Conservation (phyloP, 371 early-diverging fungal species). For the Apophysomyces variabilis region DNA sequence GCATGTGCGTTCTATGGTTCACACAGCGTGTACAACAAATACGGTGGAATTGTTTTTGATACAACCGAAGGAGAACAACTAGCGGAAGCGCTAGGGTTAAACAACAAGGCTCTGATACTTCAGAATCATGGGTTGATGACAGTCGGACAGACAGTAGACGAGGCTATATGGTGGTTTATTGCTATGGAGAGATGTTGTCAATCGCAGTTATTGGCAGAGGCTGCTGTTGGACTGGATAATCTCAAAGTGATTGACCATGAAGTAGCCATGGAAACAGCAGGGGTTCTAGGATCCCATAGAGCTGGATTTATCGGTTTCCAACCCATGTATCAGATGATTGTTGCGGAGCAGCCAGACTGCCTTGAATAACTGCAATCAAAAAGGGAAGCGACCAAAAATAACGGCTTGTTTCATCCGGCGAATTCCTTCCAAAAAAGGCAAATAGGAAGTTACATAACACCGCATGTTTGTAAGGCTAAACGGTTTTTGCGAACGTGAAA, state of each 20-base stretch:
- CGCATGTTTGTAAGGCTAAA: neutral
- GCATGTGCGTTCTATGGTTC: constrained; percentile 60
- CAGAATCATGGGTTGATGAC: constrained; percentile 68
- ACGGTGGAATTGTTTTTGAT: constrained; percentile 60
- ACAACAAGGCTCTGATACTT: constrained; percentile 57
- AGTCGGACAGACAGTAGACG: constrained; percentile 57
- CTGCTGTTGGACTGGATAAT: constrained; percentile 48
- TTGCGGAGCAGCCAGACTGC: constrained; percentile 61
- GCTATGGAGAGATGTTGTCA: constrained; percentile 62
- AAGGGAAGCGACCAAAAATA: too few species aligned
- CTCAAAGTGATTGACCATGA: constrained; percentile 43
- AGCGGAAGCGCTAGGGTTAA: constrained; percentile 47
- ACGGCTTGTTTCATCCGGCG: neutral
- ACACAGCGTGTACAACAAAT: constrained; percentile 55
- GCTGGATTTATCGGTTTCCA: constrained; percentile 61
- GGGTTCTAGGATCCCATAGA: constrained; percentile 40
- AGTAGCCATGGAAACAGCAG: constrained; percentile 42
- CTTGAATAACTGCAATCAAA: constrained; percentile 22
- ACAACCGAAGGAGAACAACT: constrained; percentile 56
- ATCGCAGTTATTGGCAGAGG: constrained; percentile 60
- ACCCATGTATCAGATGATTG: constrained; percentile 61
- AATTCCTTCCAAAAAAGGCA: neutral
- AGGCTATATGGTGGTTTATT: constrained; percentile 63
- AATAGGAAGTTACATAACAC: neutral
- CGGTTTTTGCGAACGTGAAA: neutral